Evolutionary conservation across 1,284 basidiomycete genomes (phyloP).

Genomic region (Rhizoctonia solani): DNA sequence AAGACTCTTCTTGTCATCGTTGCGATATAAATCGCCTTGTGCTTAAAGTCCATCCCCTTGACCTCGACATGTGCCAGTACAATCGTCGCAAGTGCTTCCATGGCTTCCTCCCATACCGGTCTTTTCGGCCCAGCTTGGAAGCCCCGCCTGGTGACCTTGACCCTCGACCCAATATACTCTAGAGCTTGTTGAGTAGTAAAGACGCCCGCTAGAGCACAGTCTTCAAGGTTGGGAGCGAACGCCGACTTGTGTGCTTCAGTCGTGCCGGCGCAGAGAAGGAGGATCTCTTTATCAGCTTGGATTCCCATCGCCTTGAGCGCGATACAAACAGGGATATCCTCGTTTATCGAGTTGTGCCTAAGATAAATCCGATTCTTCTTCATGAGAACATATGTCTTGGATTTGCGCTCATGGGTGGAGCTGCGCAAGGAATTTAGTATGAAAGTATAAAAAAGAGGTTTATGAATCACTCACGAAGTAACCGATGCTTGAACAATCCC

Average conservation of each 20-base stretch:
- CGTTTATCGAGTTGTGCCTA: conserved; percentile 97
- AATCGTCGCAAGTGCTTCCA: conserved; percentile 95
- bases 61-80: conserved; percentile 97
- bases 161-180: conserved; percentile 91
- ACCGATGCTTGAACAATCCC: conserved; percentile 94
- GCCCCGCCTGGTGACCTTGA: conserved; percentile 80
- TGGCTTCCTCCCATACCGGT: conserved; percentile 90
- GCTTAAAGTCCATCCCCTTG: conserved; percentile 84
- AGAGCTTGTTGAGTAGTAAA: conserved; percentile 94
- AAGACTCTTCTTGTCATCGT: conserved; percentile 97
- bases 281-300: conserved; percentile 97
- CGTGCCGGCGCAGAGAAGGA: conserved; percentile 91
- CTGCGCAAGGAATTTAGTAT: conserved; percentile 43
- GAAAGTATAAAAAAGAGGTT: conserved; percentile 7
- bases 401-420: conserved; percentile 97
- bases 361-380: conserved; percentile 95
- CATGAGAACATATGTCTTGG: conserved; percentile 96
- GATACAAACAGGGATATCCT: conserved; percentile 95
- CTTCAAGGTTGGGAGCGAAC: conserved; percentile 93
- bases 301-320: conserved; percentile 96
- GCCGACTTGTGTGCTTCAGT: conserved; percentile 87
- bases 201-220: conserved; percentile 87
- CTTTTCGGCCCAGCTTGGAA: conserved; percentile 62
- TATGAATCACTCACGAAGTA: conserved; percentile 89
- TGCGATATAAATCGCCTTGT: conserved; percentile 97